Evolutionary conservation across 345 rosid species (phyloP).

Genomic region (Citrus glauca): DNA sequence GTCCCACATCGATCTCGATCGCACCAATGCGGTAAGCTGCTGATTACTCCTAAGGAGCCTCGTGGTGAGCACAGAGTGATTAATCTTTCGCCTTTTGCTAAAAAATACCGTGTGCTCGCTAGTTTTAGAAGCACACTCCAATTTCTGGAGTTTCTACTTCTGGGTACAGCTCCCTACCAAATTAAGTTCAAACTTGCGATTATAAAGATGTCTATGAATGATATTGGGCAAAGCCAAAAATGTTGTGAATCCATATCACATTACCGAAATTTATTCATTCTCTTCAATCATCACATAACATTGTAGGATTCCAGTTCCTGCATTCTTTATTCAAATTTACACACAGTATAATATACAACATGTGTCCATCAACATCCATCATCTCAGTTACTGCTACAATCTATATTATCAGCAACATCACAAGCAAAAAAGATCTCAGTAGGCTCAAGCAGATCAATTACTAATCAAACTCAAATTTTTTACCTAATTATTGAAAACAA

Average conservation of each 20-base stretch:
- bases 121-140: background rate
- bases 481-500: constrained; percentile 6
- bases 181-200: background rate
- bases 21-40: too few relatives aligned
- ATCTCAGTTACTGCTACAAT: too few relatives aligned
- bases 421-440: background rate
- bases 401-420: background rate
- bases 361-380: background rate
- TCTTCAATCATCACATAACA: too few relatives aligned
- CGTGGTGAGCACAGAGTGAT: background rate
- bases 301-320: too few relatives aligned
- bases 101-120: constrained; percentile 42
- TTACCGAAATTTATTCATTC: too few relatives aligned
- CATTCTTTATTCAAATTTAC: too few relatives aligned
- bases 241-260: too few relatives aligned
- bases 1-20: too few relatives aligned
- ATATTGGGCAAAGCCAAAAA: too few relatives aligned
- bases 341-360: too few relatives aligned
- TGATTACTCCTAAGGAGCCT: too few relatives aligned
- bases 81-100: constrained; percentile 65
- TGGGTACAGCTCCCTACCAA: too few relatives aligned
- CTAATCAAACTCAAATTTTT: constrained; percentile 2
- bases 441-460: background rate
- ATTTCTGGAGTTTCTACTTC: constrained; percentile 1
- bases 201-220: background rate